A percentile compares a stretch with the other conserved stretches of the same genome.
These are phyloP conservation scores for Botrytis byssoidea DNA, from an alignment of 2,329 filamentous ascomycete species.

Conservation along the genomic window DNA sequence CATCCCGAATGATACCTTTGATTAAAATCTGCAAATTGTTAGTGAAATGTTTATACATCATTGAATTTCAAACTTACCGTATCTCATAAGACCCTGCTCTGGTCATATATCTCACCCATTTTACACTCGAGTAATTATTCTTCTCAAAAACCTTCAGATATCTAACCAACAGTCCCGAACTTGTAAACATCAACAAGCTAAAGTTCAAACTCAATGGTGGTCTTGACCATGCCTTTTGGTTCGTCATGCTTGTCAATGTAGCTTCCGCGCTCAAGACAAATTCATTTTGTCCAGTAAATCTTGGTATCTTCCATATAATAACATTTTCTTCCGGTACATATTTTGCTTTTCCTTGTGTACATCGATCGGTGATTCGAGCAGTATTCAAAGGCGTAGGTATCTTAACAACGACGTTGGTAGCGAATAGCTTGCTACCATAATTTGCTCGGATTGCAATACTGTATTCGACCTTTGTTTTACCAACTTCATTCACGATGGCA, in stretches of 20 bases:
- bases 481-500: constrained; percentile 95
- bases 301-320: constrained; percentile 97
- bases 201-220: constrained; percentile 92
- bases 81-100: constrained; percentile 97
- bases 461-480: constrained; percentile 97
- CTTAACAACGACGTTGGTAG: constrained; percentile 90
- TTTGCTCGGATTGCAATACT: constrained; percentile 97
- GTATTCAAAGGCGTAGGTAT: constrained; percentile 97
- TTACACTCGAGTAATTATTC: constrained; percentile 97
- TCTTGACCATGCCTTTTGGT: constrained; percentile 94
- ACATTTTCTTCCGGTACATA: constrained; percentile 98
- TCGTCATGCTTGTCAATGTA: constrained; percentile 92
- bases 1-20: background rate
- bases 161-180: constrained; percentile 83
- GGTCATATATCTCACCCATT: constrained; percentile 99
- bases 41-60: background rate
- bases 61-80: constrained; percentile 53
- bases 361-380: constrained; percentile 86
- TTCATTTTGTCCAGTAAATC: constrained; percentile 98
- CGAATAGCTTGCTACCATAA: constrained; percentile 93
- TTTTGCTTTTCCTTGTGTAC: constrained; percentile 94
- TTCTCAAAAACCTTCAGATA: constrained; percentile 99
- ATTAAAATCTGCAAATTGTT: constrained; percentile 27
- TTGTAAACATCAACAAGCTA: constrained; percentile 96
- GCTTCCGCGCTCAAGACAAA: constrained; percentile 94